phyloP scores from a whole-genome alignment of 352 stramenopile genomes.

The Bremia lactucae region DNA sequence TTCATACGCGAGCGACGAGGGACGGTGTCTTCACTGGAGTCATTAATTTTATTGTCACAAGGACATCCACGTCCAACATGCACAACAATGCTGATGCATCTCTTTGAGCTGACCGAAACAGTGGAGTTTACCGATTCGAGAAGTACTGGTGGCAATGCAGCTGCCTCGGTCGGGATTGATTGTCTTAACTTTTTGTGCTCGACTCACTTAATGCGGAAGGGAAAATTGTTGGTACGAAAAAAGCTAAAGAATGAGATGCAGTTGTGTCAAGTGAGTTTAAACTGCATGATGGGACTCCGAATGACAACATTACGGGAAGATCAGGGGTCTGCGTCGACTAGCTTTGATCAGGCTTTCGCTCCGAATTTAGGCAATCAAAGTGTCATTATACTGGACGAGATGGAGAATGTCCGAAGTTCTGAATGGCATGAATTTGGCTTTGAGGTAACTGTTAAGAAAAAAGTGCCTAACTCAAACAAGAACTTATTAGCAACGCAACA shows the following conservation, averaged over 20 bases:
- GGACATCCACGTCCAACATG: constrained; percentile 64
- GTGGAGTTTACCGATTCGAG: constrained; percentile 66
- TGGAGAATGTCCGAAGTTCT: constrained; percentile 56
- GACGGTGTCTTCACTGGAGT: constrained; percentile 48
- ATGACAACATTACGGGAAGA: constrained; percentile 52
- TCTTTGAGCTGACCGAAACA: constrained; percentile 78
- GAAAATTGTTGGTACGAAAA: constrained; percentile 51
- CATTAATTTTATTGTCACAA: constrained; percentile 51
- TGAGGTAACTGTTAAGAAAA: constrained; percentile 58
- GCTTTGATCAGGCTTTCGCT: constrained; percentile 39
- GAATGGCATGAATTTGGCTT: constrained; percentile 72
- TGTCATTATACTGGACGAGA: constrained; percentile 72
- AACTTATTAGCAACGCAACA: constrained; percentile 7
- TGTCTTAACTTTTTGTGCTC: constrained; percentile 82
- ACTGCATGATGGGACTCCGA: constrained; percentile 82
- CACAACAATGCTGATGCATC: constrained; percentile 68
- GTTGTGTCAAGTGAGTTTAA: constrained; percentile 54
- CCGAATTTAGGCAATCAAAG: constrained; percentile 52
- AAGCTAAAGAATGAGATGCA: constrained; percentile 78
- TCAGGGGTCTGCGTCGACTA: constrained; percentile 9
- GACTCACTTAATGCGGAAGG: constrained; percentile 68
- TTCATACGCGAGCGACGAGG: constrained; percentile 28
- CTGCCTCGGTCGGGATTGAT: constrained; percentile 63
- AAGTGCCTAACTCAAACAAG: constrained; percentile 17
- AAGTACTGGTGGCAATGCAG: constrained; percentile 22